A percentile compares a stretch with the other conserved stretches of the same genome.
Evolutionary conservation across 768 basidiomycete genomes (phyloP).

Genomic region (Ephemerocybe angulata): DNA sequence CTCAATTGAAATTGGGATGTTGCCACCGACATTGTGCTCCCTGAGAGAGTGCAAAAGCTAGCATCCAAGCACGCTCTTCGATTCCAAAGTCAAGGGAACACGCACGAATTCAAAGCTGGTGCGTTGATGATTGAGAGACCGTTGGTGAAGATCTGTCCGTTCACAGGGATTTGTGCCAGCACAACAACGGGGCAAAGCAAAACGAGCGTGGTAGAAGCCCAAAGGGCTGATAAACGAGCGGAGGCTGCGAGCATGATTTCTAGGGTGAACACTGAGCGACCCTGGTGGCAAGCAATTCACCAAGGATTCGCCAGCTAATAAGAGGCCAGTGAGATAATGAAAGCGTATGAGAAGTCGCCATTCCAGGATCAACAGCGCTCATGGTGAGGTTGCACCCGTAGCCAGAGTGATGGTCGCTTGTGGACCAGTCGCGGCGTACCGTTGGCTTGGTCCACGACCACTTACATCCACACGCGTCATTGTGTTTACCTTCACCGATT

Average conservation of each 20-base stretch:
- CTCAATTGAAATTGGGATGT: slow-evolving; percentile 26
- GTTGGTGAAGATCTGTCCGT: slow-evolving; percentile 32
- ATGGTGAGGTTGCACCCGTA: neutral
- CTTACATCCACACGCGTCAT: neutral
- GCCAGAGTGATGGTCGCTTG: neutral
- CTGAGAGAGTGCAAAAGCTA: slow-evolving; percentile 12
- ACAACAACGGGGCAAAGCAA: slow-evolving; percentile 9
- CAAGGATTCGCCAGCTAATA: neutral
- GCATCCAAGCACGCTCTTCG: neutral
- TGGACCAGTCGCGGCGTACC: neutral
- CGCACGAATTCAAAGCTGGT: slow-evolving; percentile 30
- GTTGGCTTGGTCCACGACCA: neutral
- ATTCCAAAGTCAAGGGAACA: neutral
- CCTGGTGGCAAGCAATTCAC: neutral
- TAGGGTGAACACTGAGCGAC: neutral
- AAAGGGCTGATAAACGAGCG: neutral
- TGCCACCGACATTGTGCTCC: slow-evolving; percentile 25
- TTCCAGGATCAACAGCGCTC: no score
- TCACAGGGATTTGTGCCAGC: slow-evolving; percentile 21
- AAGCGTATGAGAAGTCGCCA: no score
- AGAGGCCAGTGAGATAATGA: neutral
- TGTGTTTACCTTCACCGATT: neutral
- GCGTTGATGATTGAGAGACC: slow-evolving; percentile 36
- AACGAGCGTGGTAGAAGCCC: slow-evolving; percentile 5
- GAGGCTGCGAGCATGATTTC: neutral